Percentiles rank a stretch among this genome's conserved stretches.
phyloP scores from a whole-genome alignment of 257 asterid genomes.

The Jacaranda mimosifolia region DNA sequence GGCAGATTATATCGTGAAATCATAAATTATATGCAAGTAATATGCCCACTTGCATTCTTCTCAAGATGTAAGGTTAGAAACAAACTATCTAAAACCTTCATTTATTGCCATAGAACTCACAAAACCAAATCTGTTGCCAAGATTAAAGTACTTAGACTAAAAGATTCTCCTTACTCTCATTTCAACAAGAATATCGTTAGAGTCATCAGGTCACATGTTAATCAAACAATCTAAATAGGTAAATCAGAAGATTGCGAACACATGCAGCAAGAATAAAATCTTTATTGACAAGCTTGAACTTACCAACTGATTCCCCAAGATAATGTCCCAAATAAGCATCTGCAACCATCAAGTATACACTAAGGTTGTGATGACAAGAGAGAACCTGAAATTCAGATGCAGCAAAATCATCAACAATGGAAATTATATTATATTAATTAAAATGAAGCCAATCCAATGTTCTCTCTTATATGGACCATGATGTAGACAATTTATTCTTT shows the following conservation, averaged over 20 bases:
- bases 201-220: constrained; percentile 15
- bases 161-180: constrained; percentile 19
- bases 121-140: constrained; percentile 14
- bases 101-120: neutral
- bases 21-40: neutral
- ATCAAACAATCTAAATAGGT: constrained; percentile 20
- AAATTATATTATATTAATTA: neutral
- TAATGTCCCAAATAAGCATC: constrained; percentile 80
- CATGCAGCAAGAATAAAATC: constrained; percentile 25
- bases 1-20: constrained; percentile 17
- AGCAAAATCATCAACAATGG: constrained; percentile 22
- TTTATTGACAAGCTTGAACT: constrained; percentile 40
- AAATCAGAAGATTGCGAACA: constrained; percentile 30
- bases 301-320: constrained; percentile 79
- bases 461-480: no score
- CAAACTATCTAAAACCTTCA: constrained; percentile 1
- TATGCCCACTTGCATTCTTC: constrained; percentile 5
- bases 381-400: constrained; percentile 68
- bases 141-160: constrained; percentile 12
- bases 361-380: constrained; percentile 56
- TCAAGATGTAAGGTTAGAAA: constrained; percentile 1
- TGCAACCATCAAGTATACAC: constrained; percentile 66
- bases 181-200: constrained; percentile 19
- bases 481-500: no score
- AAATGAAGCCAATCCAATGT: no score